Base-by-base conservation (phyloP, 2,329 filamentous ascomycete genomes). In the Calonectria montana region DNA sequence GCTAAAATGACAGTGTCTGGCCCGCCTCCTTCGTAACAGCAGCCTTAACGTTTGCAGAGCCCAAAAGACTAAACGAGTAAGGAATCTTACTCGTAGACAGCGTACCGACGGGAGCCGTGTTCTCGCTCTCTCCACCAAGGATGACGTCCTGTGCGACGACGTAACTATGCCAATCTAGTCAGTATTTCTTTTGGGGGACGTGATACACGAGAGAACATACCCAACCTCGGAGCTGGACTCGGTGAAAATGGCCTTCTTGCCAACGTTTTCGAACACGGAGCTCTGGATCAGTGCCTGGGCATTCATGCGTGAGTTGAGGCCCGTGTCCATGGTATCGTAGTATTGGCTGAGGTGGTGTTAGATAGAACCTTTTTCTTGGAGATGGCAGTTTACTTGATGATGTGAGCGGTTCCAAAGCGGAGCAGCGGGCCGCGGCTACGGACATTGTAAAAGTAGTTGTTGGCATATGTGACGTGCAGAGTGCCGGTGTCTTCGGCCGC, bases 321-420 rank as follows among this genome's bases (percentile, higher is more conserved):
- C 77, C 6, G 76, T 78, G 18, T 78, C 76, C 75, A 78, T 77
- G 5, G 75, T 77, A 41, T 78, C 25, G 3, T 78, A 78, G 41
- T 78, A 78, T n/a, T 74, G 70, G 64, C 76, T 78, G 41, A 0
- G 2, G 72, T 16, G 3, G 5, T 39, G 53, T 57, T 57, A 57
- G 53, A 57, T 15, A 9, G 9, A 3, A 18, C 12, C 5, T 25
- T 25, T 25, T 7, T 39, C 21, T 37, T 9, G 31, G n/a, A 57
- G 5, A 39, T 39, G n/a, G 53, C 12, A 39, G 31, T 9, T 25
- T 57, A 57, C 53, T 57, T 57, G 31, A 81, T 83, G 67, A 85
- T 75, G 78, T 92, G 91, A 5, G 85, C 90, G 8, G 89, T 92
- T 7, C 91, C 91, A 81, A 92, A 92, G 71, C 91, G 89, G 76